Evolutionary conservation across 352 stramenopile species (phyloP).

Genomic region (Peronosclerospora sorghi): DNA sequence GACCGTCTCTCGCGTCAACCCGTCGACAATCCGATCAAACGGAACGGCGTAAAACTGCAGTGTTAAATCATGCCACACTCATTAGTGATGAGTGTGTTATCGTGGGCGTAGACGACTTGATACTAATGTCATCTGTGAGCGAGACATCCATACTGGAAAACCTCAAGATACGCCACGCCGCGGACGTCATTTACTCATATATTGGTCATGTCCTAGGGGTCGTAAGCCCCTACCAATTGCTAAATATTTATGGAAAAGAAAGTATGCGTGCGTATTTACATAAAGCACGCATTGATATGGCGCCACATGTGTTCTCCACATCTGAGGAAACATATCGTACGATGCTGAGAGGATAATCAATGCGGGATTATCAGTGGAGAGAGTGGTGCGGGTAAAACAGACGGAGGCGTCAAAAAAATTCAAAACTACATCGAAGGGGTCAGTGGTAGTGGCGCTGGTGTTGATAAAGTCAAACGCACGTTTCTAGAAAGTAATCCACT

Average conservation of each 20-base stretch:
- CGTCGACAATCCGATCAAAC: no score
- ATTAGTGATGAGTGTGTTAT: no score
- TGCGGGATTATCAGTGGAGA: slow-evolving; percentile 87
- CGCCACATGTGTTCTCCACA: slow-evolving; percentile 78
- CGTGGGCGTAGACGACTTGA: no score
- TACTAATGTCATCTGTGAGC: no score
- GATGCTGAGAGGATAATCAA: slow-evolving; percentile 84
- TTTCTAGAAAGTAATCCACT: no score
- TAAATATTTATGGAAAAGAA: slow-evolving; percentile 80
- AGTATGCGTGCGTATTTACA: slow-evolving; percentile 72
- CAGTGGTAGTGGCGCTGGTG: no score
- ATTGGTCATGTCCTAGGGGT: no score
- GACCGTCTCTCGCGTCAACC: no score
- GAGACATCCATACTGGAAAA: no score
- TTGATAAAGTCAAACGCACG: no score
- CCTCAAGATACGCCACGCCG: slow-evolving; percentile 73
- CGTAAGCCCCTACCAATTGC: slow-evolving; percentile 86
- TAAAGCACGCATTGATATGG: no score
- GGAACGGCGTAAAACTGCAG: slow-evolving; percentile 17
- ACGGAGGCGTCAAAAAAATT: slow-evolving; percentile 85
- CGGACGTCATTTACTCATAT: slow-evolving; percentile 84
- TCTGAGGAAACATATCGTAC: slow-evolving; percentile 80
- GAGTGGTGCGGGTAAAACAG: slow-evolving; percentile 74
- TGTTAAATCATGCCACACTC: slow-evolving; percentile 11
- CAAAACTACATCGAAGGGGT: slow-evolving; percentile 84